These are phyloP conservation scores for Fusarium pseudocircinatum DNA, from an alignment of 2,329 filamentous ascomycete species.

Conservation along the genomic window DNA sequence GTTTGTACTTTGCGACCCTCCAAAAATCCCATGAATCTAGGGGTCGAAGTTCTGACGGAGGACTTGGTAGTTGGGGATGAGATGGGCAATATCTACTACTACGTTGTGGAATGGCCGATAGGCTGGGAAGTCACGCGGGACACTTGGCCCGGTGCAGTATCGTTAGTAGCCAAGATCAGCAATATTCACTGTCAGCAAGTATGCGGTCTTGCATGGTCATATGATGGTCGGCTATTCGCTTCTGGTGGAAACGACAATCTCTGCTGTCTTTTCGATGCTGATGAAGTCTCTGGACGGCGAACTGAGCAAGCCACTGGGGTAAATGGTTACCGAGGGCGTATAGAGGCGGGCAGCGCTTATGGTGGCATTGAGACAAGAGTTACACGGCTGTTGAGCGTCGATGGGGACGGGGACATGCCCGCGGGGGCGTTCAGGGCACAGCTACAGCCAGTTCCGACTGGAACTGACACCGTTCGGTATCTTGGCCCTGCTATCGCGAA, in stretches of 20 bases:
- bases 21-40: slow-evolving; percentile 57
- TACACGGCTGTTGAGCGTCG: background rate
- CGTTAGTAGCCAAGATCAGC: slow-evolving; percentile 77
- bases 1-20: slow-evolving; percentile 63
- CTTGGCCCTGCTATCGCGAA: slow-evolving; percentile 68
- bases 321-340: slow-evolving; percentile 2
- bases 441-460: slow-evolving; percentile 43
- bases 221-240: slow-evolving; percentile 78
- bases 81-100: slow-evolving; percentile 83
- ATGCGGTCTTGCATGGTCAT: slow-evolving; percentile 91
- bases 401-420: background rate
- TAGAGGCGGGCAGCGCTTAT: slow-evolving; percentile 8
- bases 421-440: slow-evolving; percentile 33
- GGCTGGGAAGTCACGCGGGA: slow-evolving; percentile 69
- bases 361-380: slow-evolving; percentile 25
- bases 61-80: slow-evolving; percentile 91
- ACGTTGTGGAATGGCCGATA: slow-evolving; percentile 85
- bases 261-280: slow-evolving; percentile 81
- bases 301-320: background rate
- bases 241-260: slow-evolving; percentile 93
- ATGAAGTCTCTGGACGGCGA: slow-evolving; percentile 59
- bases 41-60: slow-evolving; percentile 72
- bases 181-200: slow-evolving; percentile 85
- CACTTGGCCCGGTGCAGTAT: slow-evolving; percentile 81
- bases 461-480: slow-evolving; percentile 53